Percentiles rank a stretch among this genome's conserved stretches.
Evolutionary conservation across 805 yeast genomes (phyloP).

Genomic region (Ogataea philodendri): DNA sequence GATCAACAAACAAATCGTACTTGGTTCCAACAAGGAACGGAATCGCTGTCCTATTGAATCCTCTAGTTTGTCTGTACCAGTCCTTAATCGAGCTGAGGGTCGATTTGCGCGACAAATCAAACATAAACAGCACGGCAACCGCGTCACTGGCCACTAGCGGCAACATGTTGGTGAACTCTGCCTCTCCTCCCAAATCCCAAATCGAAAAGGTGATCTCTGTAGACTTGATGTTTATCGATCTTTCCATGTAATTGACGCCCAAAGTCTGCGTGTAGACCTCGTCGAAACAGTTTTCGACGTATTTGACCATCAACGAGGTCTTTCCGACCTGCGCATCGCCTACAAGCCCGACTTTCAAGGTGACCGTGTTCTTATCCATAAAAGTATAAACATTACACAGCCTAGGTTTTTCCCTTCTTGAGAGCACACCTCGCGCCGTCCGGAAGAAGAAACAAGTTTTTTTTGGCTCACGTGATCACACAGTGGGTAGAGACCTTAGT

Average conservation of each 20-base stretch:
- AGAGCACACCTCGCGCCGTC: too few relatives aligned
- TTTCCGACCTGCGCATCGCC: constrained; percentile 98
- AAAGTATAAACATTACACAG: constrained; percentile 13
- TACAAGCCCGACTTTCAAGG: constrained; percentile 83
- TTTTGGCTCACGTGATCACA: constrained; percentile 6
- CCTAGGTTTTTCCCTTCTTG: too few relatives aligned
- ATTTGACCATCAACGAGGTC: constrained; percentile 93
- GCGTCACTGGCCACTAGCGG: constrained; percentile 92
- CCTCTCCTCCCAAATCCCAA: constrained; percentile 96
- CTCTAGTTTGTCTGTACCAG: constrained; percentile 92
- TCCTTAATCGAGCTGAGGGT: constrained; percentile 86
- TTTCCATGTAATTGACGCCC: constrained; percentile 95
- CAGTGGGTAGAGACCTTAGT: constrained; percentile 3
- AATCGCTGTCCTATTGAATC: constrained; percentile 85
- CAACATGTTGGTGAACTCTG: constrained; percentile 92
- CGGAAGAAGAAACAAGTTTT: too few relatives aligned
- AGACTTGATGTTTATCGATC: constrained; percentile 75
- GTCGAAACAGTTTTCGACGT: constrained; percentile 92
- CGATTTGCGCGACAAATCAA: constrained; percentile 82
- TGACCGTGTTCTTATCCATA: constrained; percentile 42
- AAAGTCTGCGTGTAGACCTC: constrained; percentile 90
- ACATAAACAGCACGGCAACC: constrained; percentile 85
- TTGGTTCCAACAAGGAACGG: constrained; percentile 93
- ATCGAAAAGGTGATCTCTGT: constrained; percentile 88
- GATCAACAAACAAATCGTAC: constrained; percentile 79